phyloP scores from a whole-genome alignment of 495 filamentous ascomycete species.

The Penicillium atrosanguineum region DNA sequence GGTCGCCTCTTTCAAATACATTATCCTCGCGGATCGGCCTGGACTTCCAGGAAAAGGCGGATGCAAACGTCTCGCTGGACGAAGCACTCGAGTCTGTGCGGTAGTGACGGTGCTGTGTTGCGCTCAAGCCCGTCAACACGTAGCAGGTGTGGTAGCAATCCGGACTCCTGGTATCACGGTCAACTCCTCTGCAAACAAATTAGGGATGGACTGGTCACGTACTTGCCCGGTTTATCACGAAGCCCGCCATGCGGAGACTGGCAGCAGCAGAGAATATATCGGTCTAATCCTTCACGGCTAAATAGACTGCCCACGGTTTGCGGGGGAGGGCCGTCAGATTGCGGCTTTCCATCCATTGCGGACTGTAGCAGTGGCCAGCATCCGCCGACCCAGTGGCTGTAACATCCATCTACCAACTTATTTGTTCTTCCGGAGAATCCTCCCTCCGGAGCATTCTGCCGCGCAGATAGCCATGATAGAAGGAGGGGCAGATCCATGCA shows the following conservation, averaged over 20 bases:
- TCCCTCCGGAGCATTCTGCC: conserved; percentile 89
- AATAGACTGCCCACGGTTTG: conserved; percentile 55
- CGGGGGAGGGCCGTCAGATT: conserved; percentile 15
- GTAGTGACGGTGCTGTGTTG: conserved; percentile 72
- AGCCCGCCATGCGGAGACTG: conserved; percentile 78
- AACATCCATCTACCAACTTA: conserved; percentile 96
- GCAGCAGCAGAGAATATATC: conserved; percentile 87
- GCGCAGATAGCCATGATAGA: conserved; percentile 80
- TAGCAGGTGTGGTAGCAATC: conserved; percentile 95
- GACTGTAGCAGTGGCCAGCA: conserved; percentile 91
- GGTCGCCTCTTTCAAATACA: conserved; percentile 49
- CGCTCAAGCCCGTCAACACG: conserved; percentile 80
- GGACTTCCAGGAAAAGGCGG: conserved; percentile 66
- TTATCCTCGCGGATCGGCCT: conserved; percentile 45
- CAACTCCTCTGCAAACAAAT: conserved; percentile 4
- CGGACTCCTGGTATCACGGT: conserved; percentile 51
- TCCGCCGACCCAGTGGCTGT: conserved; percentile 94
- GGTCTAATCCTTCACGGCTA: conserved; percentile 76
- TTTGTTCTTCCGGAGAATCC: conserved; percentile 93
- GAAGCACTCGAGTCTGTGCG: conserved; percentile 46
- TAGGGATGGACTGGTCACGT: conserved; percentile 33
- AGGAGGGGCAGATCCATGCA: conserved; percentile 76
- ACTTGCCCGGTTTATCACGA: conserved; percentile 92
- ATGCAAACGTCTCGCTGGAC: conserved; percentile 37
- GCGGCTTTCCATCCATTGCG: conserved; percentile 55